Evolutionary conservation across 352 stramenopile species (phyloP).

Genomic region (Phytophthora colocasiae): DNA sequence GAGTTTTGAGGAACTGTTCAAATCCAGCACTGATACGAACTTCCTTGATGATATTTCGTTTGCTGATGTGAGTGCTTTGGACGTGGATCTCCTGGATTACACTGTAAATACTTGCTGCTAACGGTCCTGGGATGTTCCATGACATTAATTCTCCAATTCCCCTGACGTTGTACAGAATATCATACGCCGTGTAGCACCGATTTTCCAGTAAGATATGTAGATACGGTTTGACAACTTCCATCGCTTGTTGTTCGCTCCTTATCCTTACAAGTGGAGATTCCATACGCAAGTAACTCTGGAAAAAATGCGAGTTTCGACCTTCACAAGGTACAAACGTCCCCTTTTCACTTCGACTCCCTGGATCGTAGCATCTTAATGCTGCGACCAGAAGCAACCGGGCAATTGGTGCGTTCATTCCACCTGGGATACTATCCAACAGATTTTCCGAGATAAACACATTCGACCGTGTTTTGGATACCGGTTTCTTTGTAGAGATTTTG

Average conservation of each 20-base stretch:
- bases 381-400: conserved; percentile 54
- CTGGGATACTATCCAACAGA: conserved; percentile 61
- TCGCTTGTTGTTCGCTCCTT: conserved; percentile 58
- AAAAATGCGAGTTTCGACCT: conserved; percentile 44
- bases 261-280: conserved; percentile 60
- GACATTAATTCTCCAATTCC: conserved; percentile 58
- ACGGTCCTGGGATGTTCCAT: conserved; percentile 56
- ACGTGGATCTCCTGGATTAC: conserved; percentile 58
- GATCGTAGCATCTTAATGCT: conserved; percentile 58
- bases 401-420: conserved; percentile 57
- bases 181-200: conserved; percentile 56
- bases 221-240: conserved; percentile 48
- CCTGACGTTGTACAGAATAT: conserved; percentile 62
- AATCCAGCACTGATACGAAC: conserved; percentile 52
- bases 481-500: conserved; percentile 2
- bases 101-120: conserved; percentile 61
- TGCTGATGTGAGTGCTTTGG: conserved; percentile 49
- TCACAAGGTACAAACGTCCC: conserved; percentile 49
- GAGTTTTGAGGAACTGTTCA: conserved; percentile 45
- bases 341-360: conserved; percentile 29
- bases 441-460: conserved; percentile 48
- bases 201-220: conserved; percentile 50
- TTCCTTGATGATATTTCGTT: conserved; percentile 51
- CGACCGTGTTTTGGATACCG: neutral
- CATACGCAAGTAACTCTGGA: conserved; percentile 47